Conservation (phyloP, 306 rosid species). For the Cajanus cajan region DNA sequence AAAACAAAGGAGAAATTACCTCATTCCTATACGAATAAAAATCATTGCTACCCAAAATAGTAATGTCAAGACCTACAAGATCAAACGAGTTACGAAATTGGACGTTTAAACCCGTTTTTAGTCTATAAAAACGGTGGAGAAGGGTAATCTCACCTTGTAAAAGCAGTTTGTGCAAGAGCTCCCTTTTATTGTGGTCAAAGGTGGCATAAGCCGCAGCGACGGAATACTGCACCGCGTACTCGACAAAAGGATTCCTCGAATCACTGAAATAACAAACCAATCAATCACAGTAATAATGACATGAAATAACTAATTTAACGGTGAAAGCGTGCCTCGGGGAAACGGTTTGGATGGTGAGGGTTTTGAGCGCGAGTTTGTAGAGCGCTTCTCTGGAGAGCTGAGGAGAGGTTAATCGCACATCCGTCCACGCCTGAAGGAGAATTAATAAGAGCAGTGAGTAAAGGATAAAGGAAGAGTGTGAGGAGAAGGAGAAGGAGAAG, state of each 20-base stretch:
- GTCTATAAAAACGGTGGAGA: conserved; percentile 4
- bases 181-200: conserved; percentile 55
- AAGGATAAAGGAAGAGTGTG: background rate
- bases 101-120: background rate
- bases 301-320: background rate
- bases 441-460: background rate
- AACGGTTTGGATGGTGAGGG: conserved; percentile 49
- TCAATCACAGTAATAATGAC: background rate
- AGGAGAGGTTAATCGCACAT: conserved; percentile 84
- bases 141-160: conserved; percentile 57
- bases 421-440: conserved; percentile 74
- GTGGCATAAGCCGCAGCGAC: conserved; percentile 85
- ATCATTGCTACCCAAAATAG: conserved; percentile 88
- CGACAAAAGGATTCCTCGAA: conserved; percentile 86
- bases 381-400: conserved; percentile 78
- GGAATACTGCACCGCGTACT: conserved; percentile 82
- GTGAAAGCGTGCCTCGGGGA: conserved; percentile 59
- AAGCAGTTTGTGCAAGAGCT: conserved; percentile 61
- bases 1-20: conserved; percentile 42
- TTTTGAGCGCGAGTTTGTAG: conserved; percentile 66
- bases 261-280: conserved; percentile 62
- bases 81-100: conserved; percentile 38
- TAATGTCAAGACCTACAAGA: conserved; percentile 82
- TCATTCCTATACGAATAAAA: conserved; percentile 89
- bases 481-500: background rate